phyloP scores from a whole-genome alignment of 371 early-diverging fungal genomes.

The Umbelopsis sp. region DNA sequence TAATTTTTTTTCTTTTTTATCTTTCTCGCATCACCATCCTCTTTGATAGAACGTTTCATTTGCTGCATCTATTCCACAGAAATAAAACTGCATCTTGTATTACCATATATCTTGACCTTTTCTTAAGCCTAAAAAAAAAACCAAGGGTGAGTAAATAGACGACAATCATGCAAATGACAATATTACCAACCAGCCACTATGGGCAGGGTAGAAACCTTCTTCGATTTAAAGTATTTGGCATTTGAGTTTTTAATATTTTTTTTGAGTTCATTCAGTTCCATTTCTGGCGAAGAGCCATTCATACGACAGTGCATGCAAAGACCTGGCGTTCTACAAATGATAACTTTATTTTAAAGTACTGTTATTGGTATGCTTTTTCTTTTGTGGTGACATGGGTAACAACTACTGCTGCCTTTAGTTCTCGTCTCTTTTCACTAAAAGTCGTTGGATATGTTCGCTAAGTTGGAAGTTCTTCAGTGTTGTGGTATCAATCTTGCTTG shows the following conservation, averaged over 20 bases:
- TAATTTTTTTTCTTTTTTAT: conserved; percentile 5
- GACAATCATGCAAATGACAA: no score
- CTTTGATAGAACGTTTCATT: conserved; percentile 17
- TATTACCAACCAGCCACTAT: no score
- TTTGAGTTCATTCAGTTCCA: not conserved
- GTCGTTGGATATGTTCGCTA: conserved; percentile 59
- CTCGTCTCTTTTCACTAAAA: conserved; percentile 47
- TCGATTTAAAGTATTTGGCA: not conserved
- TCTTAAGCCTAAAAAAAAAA: no score
- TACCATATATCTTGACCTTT: not conserved
- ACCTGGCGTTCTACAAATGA: no score
- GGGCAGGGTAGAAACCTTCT: no score
- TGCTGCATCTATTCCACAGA: conserved; percentile 19
- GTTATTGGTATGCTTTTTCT: not conserved
- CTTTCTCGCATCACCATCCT: not conserved
- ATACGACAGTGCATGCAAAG: not conserved
- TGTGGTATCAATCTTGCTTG: conserved; percentile 55
- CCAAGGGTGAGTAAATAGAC: no score
- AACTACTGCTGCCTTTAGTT: not conserved
- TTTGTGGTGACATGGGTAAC: not conserved
- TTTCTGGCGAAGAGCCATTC: not conserved
- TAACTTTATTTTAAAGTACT: no score
- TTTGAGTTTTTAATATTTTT: no score
- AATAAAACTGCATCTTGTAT: conserved; percentile 17
- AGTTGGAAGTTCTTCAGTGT: conserved; percentile 48